Percentiles rank a stretch among this genome's conserved stretches.
These are phyloP conservation scores for Cladosporium cucumerinum DNA, from an alignment of 2,329 filamentous ascomycete genomes.

Conservation along the genomic window DNA sequence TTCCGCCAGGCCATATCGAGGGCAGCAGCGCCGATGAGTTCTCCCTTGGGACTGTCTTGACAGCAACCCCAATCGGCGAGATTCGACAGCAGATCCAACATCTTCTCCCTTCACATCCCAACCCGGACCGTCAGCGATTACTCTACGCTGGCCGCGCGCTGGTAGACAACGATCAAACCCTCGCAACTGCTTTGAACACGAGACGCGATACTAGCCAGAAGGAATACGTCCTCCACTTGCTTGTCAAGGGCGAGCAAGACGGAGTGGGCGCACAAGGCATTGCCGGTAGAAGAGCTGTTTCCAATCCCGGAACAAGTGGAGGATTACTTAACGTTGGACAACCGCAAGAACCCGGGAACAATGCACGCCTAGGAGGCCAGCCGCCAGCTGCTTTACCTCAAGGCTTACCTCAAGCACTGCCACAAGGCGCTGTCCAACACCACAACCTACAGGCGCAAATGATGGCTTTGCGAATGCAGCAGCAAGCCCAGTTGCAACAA, in stretches of 20 bases:
- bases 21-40: constrained; percentile 28
- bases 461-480: constrained; percentile 16
- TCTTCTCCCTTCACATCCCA: constrained; percentile 46
- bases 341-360: not conserved
- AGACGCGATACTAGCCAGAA: constrained; percentile 45
- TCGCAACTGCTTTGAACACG: constrained; percentile 51
- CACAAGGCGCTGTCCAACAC: not conserved
- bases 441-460: constrained; percentile 5
- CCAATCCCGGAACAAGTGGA: constrained; percentile 9
- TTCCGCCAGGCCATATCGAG: constrained; percentile 31
- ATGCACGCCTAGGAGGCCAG: not conserved
- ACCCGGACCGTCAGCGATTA: constrained; percentile 50
- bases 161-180: constrained; percentile 45
- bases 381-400: constrained; percentile 1
- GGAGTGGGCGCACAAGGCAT: not conserved
- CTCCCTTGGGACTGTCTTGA: constrained; percentile 26
- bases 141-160: constrained; percentile 58
- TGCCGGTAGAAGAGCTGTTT: constrained; percentile 13
- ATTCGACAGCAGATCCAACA: constrained; percentile 53
- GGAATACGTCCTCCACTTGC: constrained; percentile 35
- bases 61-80: constrained; percentile 46
- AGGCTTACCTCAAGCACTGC: not conserved
- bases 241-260: constrained; percentile 26
- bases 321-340: not conserved
- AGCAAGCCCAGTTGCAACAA: constrained; percentile 21